Evolutionary conservation across 2,329 filamentous ascomycete species (phyloP), one percentile per base, ranked within the genome.

Genomic region (Falciphora oryzae): DNA sequence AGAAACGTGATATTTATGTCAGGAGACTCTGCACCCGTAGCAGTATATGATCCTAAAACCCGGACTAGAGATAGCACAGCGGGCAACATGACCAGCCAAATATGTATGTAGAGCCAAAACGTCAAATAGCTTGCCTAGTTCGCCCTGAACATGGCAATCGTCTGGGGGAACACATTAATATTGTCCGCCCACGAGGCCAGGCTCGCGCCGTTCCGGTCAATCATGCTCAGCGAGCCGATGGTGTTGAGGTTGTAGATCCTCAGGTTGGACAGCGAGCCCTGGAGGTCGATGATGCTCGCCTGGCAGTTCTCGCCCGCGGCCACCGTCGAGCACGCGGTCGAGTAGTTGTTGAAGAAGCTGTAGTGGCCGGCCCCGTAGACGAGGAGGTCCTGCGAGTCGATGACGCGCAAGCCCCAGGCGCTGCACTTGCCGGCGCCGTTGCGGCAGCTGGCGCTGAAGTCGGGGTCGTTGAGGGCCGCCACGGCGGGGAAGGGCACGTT

Each of bases 331-430:
- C 82, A 85, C 0, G 73, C 65, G 13, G 80, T 80, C 60, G 77
- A 80, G 75, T 89, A 89, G 73, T 89, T 85, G 72, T 83, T 80
- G 72, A 89, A 90, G 79, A 89, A 90, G 3, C 81, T 85, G 75
- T 91, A 92, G 18, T 90, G 70, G 0, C 89, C 89, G 0, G 83
- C 84, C 10, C 88, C 87, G 69, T 89, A 88, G 29, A 85, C 75
- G 25, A 83, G 75, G 16, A 91, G 75, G 70, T 84, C 80, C 59
- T 76, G 77, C 50, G 81, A 84, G 67, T 82, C 77, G 57, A 88
- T 70, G 53, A 91, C 79, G 10, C 88, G 81, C 35, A 91, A 76
- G 0, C 85, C 89, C 87, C 88, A 91, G 1, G 86, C 85, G 69
- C 83, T 78, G 68, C 84, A 85, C 62, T 75, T 75, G 13, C 70